Percentiles rank a stretch among this genome's conserved stretches.
phyloP scores from a whole-genome alignment of 1,284 basidiomycete species.

The Vanrija humicola region DNA sequence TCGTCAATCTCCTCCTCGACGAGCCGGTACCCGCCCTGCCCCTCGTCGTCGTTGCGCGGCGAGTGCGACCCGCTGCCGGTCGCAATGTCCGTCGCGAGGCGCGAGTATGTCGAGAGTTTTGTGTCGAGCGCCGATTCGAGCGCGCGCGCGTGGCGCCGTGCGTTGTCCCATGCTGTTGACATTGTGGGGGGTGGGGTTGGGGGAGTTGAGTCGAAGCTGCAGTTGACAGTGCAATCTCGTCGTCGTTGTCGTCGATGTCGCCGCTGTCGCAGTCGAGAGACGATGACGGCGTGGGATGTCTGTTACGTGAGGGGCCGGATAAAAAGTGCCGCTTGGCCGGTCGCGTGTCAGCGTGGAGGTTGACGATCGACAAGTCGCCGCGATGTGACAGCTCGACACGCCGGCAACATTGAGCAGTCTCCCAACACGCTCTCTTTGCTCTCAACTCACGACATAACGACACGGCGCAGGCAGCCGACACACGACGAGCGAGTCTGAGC shows the following conservation, averaged over 20 bases:
- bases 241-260: background rate
- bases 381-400: background rate
- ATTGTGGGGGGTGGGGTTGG: conserved; percentile 5
- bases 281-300: background rate
- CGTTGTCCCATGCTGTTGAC: conserved; percentile 50
- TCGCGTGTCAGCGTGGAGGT: background rate
- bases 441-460: no score
- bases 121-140: conserved; percentile 86
- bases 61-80: conserved; percentile 10
- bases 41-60: conserved; percentile 53
- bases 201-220: background rate
- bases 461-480: background rate
- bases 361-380: background rate
- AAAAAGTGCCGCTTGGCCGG: background rate
- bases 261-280: no score
- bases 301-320: background rate
- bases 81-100: conserved; percentile 71
- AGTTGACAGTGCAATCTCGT: background rate
- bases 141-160: conserved; percentile 79
- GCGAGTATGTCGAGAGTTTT: conserved; percentile 83
- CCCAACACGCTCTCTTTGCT: no score
- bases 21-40: conserved; percentile 66
- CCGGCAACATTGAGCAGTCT: background rate
- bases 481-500: background rate
- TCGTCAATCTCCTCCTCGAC: conserved; percentile 78